phyloP scores from a whole-genome alignment of 352 stramenopile genomes.

The Pythium graminicola region DNA sequence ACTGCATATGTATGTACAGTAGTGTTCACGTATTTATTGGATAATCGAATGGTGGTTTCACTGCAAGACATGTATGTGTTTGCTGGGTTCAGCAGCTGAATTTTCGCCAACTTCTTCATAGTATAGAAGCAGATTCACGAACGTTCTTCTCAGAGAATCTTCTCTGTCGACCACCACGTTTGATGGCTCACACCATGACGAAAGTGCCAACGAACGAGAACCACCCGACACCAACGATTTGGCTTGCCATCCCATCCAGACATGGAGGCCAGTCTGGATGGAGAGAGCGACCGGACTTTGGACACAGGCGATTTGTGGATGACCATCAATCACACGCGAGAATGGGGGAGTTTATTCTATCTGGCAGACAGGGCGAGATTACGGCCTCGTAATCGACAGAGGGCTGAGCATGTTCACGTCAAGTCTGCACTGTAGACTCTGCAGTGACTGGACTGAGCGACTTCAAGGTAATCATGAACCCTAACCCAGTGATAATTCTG shows the following conservation, averaged over 20 bases:
- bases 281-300: background rate
- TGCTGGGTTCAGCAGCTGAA: background rate
- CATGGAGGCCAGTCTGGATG: background rate
- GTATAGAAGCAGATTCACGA: background rate
- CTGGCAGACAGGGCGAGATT: conserved; percentile 5
- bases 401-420: conserved; percentile 12
- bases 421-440: too few relatives aligned
- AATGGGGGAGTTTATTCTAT: background rate
- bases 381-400: conserved; percentile 7
- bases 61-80: background rate
- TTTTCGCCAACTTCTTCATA: too few relatives aligned
- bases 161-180: background rate
- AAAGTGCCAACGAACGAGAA: background rate
- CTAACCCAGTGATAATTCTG: conserved; percentile 2
- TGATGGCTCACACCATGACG: background rate
- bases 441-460: conserved; percentile 15
- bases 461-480: conserved; percentile 17
- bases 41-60: background rate
- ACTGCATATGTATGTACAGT: background rate
- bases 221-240: background rate
- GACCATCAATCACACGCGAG: conserved; percentile 11
- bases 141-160: background rate
- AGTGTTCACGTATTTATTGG: background rate
- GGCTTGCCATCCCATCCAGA: background rate
- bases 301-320: conserved; percentile 7